Base-by-base conservation (phyloP, 805 yeast species). In the Schizosaccharomyces lindneri region DNA sequence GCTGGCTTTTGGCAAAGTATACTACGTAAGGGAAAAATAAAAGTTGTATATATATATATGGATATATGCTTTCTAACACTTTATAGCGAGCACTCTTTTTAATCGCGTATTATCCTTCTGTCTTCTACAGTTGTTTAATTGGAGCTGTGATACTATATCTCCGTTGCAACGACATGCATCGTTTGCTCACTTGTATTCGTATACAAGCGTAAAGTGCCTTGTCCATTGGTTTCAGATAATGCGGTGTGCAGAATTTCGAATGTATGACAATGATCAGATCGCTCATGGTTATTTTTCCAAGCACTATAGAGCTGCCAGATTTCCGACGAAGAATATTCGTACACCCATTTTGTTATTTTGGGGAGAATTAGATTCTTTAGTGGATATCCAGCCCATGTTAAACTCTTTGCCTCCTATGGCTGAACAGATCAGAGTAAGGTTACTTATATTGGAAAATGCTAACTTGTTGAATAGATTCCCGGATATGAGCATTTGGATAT, bases 161-260 rank as follows among this genome's bases (percentile, higher is more conserved):
- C 75, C 78, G 63, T 72, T 80, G 55, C 95, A 89, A 70, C 90
- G 89, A 68, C 73, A 81, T 59, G 78, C 85, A n/a, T 79, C 86
- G 17, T 90, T 86, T 71, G 81, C 87, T n/a, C 97, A 93, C 70
- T 74, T 90, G 62, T 90, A 89, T 72, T 85, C 95, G 1, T 84
- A 95, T 29, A 87, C 97, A 0, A 81, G 89, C 1, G 97, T 89
- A 32, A 90, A 89, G 71, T 80, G 85, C 9, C 88, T 88, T 57
- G 97, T 87, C n/a, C 96, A 87, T 71, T 87, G 96, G 96, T 87
- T 87, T 67, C 95, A 87, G 72, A 89, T 90, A 61, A 85, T 90
- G 64, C 76, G 83, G 61, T 76, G 84, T 5, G 80, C 79, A 59
- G 77, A 79, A 59, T 89, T 90, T 70, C 95, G 88, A 70, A 85